Evolutionary conservation across 192 early-diverging fungal species (phyloP).

Genomic region (Phycomyces blakesleeanus): DNA sequence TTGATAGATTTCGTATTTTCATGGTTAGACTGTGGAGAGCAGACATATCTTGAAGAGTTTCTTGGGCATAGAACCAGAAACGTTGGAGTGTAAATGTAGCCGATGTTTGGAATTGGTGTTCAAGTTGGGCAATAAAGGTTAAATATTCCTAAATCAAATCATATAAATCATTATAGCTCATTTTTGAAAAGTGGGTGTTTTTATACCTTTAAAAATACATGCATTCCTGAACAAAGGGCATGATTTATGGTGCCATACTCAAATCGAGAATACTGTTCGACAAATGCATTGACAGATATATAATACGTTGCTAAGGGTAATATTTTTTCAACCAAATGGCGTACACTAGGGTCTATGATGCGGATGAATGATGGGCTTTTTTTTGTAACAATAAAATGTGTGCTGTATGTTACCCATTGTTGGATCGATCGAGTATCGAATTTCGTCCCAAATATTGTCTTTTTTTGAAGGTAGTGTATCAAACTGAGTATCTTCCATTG

Average conservation of each 20-base stretch:
- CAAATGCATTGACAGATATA: constrained; percentile 71
- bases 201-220: constrained; percentile 69
- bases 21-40: constrained; percentile 42
- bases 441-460: constrained; percentile 23
- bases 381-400: neutral
- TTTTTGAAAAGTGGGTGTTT: no score
- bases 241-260: constrained; percentile 86
- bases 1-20: constrained; percentile 28
- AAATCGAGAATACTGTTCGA: constrained; percentile 65
- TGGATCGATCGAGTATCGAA: constrained; percentile 39
- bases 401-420: constrained; percentile 41
- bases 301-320: constrained; percentile 78
- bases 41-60: constrained; percentile 59
- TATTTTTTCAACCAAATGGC: constrained; percentile 71
- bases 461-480: neutral
- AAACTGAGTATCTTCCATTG: constrained; percentile 29
- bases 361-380: neutral
- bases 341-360: constrained; percentile 56
- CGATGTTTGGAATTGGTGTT: constrained; percentile 72
- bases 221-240: constrained; percentile 83
- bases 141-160: constrained; percentile 81
- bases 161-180: no score
- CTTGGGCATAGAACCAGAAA: constrained; percentile 86
- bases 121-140: constrained; percentile 81
- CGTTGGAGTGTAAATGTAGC: constrained; percentile 85